These are phyloP conservation scores for Naegleria fowleri DNA, from an alignment of 208 protist genomes.

Conservation along the genomic window DNA sequence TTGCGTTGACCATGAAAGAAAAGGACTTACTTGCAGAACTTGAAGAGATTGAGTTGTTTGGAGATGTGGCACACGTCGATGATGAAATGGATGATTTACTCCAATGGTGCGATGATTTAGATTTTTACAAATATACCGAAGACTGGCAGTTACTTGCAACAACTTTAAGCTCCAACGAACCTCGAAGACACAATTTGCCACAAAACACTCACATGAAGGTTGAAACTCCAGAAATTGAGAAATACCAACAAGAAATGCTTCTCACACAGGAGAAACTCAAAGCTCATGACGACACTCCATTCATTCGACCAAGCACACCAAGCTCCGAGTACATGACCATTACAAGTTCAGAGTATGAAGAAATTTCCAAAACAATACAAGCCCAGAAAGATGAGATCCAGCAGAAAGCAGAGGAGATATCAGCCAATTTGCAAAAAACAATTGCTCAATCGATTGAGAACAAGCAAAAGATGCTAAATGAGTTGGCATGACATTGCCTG, in stretches of 20 bases:
- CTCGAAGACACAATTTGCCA: neutral
- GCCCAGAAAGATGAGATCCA: too few relatives aligned
- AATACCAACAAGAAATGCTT: neutral
- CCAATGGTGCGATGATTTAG: neutral
- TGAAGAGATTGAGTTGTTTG: neutral
- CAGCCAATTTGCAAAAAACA: too few relatives aligned
- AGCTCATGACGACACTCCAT: neutral
- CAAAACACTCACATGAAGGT: neutral
- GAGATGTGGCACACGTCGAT: neutral
- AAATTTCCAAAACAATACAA: too few relatives aligned
- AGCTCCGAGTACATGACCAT: neutral
- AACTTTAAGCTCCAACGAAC: neutral
- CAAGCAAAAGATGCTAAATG: too few relatives aligned
- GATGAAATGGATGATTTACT: conserved; percentile 12
- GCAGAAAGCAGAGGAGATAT: too few relatives aligned
- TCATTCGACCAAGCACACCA: neutral
- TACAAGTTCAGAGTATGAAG: neutral
- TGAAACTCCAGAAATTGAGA: neutral
- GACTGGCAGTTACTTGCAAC: neutral
- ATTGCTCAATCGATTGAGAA: too few relatives aligned
- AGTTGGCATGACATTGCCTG: too few relatives aligned
- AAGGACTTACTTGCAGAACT: neutral
- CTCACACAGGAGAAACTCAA: neutral
- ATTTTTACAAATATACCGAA: neutral
- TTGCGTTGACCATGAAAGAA: neutral